phyloP scores from a whole-genome alignment of 2,329 filamentous ascomycete species.

The Tolypocladium cylindrosporum region DNA sequence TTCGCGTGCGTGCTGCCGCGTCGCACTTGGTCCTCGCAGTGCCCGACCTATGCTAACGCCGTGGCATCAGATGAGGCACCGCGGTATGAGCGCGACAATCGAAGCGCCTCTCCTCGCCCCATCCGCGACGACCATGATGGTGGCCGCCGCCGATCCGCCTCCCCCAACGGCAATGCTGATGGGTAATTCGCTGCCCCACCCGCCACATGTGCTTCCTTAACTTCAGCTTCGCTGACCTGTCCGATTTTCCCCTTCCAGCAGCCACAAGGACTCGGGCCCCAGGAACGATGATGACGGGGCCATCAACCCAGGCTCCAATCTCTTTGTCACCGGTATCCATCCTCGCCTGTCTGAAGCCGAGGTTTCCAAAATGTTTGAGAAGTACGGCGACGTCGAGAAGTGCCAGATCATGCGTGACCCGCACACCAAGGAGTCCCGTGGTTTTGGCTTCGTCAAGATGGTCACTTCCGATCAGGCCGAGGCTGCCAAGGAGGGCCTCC shows the following conservation, averaged over 20 bases:
- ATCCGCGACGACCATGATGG: conserved; percentile 51
- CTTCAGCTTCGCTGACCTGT: not conserved
- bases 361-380: conserved; percentile 91
- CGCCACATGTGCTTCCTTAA: conserved; percentile 4
- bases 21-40: not conserved
- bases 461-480: conserved; percentile 89
- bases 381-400: conserved; percentile 97
- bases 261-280: conserved; percentile 41
- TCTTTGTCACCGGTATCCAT: conserved; percentile 97
- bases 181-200: conserved; percentile 10
- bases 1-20: not conserved
- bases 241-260: conserved; percentile 16
- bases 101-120: conserved; percentile 55
- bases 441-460: conserved; percentile 99
- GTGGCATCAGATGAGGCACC: conserved; percentile 45
- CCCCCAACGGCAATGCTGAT: conserved; percentile 40
- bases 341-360: conserved; percentile 83
- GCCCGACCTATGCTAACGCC: not conserved
- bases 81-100: conserved; percentile 57
- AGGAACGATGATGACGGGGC: conserved; percentile 61
- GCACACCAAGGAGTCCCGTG: conserved; percentile 95
- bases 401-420: conserved; percentile 99
- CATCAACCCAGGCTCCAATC: conserved; percentile 89
- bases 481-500: conserved; percentile 89
- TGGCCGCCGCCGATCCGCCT: conserved; percentile 51